Conservation (phyloP, 176 grass and related monocot genomes). For the Sorghum bicolor region Sorghum_bicolor_NCBIv3 NC_012878.2:52895001-52895500, state of each 20-base stretch:
- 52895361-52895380: constrained; percentile 39
- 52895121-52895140: constrained; percentile 83
- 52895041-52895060: constrained; percentile 87
- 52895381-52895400: constrained; percentile 46
- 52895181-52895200: constrained; percentile 72
- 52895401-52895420: constrained; percentile 67
- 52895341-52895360: constrained; percentile 34
- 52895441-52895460: constrained; percentile 55
- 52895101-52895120: constrained; percentile 84
- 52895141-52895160: constrained; percentile 91
- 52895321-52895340: constrained; percentile 49
- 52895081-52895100: constrained; percentile 81
- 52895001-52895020: constrained; percentile 77
- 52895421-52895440: constrained; percentile 63
- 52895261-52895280: constrained; percentile 51
- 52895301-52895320: constrained; percentile 87
- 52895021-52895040: constrained; percentile 80
- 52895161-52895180: constrained; percentile 99
- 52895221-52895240: constrained; percentile 81
- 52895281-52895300: constrained; percentile 63
- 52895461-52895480: constrained; percentile 52
- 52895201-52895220: constrained; percentile 62
- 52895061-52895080: constrained; percentile 90
- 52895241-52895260: constrained; percentile 48
- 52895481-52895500: constrained; percentile 50